Evolutionary conservation across 331 rosid species (phyloP).

Genomic region (Malus hybrid): DNA sequence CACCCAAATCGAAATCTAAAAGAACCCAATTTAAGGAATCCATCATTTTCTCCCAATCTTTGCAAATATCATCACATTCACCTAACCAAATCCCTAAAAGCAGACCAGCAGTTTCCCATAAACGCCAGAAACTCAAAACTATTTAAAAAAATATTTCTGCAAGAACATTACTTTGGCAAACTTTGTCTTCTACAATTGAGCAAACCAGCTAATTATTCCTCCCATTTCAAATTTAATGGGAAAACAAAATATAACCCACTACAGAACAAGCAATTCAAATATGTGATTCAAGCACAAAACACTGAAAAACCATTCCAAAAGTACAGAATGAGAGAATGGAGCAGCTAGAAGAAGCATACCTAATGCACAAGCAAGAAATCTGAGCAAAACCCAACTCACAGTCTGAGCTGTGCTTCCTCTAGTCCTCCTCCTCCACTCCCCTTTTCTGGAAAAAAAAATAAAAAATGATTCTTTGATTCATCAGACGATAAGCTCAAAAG

Average conservation of each 20-base stretch:
- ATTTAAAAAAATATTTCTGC: constrained; percentile 11
- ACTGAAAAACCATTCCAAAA: too few relatives aligned
- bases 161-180: constrained; percentile 3
- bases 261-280: too few relatives aligned
- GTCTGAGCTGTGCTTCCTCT: too few relatives aligned
- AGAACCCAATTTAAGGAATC: constrained; percentile 33
- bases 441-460: background rate
- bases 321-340: too few relatives aligned
- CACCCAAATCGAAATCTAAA: constrained; percentile 35
- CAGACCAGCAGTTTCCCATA: too few relatives aligned
- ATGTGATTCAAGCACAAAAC: too few relatives aligned
- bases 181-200: background rate
- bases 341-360: too few relatives aligned
- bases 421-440: too few relatives aligned
- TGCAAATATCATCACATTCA: constrained; percentile 11
- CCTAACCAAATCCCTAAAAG: background rate
- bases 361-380: too few relatives aligned
- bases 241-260: background rate
- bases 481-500: constrained; percentile 14
- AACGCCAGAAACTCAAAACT: background rate
- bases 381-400: too few relatives aligned
- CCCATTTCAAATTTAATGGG: constrained; percentile 11
- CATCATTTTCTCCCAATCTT: constrained; percentile 13
- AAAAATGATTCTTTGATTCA: constrained; percentile 48
- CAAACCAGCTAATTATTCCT: background rate